A percentile compares a stretch with the other conserved stretches of the same genome.
These are phyloP conservation scores for Lyophyllum shimeji DNA, from an alignment of 768 basidiomycete species.

Conservation along the genomic window DNA sequence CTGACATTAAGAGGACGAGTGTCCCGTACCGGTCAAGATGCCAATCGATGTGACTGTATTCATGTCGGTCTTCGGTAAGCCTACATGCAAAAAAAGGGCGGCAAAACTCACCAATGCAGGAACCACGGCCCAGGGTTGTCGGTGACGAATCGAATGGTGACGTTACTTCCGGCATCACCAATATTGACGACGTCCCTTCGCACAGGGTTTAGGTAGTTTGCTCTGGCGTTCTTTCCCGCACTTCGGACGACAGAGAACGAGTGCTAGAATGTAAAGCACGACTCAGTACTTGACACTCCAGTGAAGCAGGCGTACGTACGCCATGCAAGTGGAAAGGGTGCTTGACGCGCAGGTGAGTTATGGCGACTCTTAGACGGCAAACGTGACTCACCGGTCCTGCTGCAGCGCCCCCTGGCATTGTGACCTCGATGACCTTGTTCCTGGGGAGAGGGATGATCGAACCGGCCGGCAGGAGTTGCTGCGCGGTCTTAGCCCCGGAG, in stretches of 20 bases:
- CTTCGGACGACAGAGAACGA: constrained; percentile 36
- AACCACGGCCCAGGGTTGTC: constrained; percentile 70
- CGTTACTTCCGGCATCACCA: constrained; percentile 38
- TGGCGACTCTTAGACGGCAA: background rate
- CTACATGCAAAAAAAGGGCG: background rate
- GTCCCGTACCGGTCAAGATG: constrained; percentile 29
- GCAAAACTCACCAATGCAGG: constrained; percentile 35
- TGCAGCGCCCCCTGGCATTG: constrained; percentile 26
- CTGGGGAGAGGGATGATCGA: constrained; percentile 33
- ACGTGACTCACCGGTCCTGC: constrained; percentile 17
- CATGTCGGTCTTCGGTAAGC: background rate
- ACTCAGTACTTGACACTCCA: background rate
- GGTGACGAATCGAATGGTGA: constrained; percentile 58
- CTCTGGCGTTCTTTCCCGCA: constrained; percentile 22
- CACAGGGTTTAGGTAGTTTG: constrained; percentile 45
- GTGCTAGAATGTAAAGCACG: constrained; percentile 19
- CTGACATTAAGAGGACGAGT: background rate
- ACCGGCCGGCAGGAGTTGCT: constrained; percentile 26
- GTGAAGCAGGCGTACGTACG: constrained; percentile 21
- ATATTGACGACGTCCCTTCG: constrained; percentile 49
- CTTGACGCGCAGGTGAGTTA: constrained; percentile 3
- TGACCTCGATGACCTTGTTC: constrained; percentile 39
- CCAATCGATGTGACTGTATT: constrained; percentile 38
- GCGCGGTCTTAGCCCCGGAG: constrained; percentile 35
- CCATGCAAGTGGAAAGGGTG: constrained; percentile 42